Conservation (phyloP, 306 rosid genomes). For the Gastrolobium bilobum region DNA sequence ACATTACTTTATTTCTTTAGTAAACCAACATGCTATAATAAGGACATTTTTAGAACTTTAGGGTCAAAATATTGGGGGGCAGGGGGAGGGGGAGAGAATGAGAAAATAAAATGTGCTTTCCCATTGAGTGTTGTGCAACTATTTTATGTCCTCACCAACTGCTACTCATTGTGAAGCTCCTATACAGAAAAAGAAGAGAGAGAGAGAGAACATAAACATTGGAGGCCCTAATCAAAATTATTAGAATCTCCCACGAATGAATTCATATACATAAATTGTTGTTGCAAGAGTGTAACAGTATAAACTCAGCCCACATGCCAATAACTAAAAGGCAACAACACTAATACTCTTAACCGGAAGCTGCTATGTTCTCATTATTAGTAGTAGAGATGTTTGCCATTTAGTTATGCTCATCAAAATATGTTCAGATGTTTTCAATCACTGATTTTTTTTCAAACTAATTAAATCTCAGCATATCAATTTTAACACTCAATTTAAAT, state of each 20-base stretch:
- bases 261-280: slow-evolving; percentile 13
- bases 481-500: slow-evolving; percentile 15
- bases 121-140: neutral
- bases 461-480: slow-evolving; percentile 31
- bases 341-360: neutral
- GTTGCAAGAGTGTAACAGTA: neutral
- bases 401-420: slow-evolving; percentile 1
- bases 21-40: no score
- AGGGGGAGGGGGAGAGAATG: no score
- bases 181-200: neutral
- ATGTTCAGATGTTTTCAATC: slow-evolving; percentile 5
- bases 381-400: neutral
- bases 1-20: no score
- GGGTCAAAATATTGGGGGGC: no score
- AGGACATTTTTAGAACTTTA: no score
- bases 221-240: neutral
- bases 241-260: neutral
- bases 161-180: neutral
- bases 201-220: neutral
- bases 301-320: slow-evolving; percentile 4
- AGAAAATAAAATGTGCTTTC: neutral
- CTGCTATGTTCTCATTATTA: neutral
- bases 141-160: neutral
- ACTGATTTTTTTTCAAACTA: neutral
- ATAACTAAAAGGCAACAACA: slow-evolving; percentile 10